phyloP scores from a whole-genome alignment of 257 asterid genomes.

The Paraleonurus japonicus region DNA sequence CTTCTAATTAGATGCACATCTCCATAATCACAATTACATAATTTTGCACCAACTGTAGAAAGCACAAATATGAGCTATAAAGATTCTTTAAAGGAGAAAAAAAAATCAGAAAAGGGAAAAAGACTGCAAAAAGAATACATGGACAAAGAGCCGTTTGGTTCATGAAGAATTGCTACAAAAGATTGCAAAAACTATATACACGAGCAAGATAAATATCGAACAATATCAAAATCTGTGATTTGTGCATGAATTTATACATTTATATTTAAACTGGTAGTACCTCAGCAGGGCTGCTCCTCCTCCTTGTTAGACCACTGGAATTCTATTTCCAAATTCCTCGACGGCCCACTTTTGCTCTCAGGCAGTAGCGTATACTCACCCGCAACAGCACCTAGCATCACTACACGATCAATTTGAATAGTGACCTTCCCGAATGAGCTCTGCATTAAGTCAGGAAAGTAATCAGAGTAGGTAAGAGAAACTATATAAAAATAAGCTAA shows the following conservation, averaged over 20 bases:
- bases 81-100: not conserved
- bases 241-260: constrained; percentile 18
- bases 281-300: constrained; percentile 20
- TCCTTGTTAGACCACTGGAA: constrained; percentile 85
- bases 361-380: constrained; percentile 93
- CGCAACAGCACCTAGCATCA: constrained; percentile 96
- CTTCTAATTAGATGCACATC: constrained; percentile 6
- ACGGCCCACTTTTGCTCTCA: constrained; percentile 90
- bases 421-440: constrained; percentile 98
- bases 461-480: constrained; percentile 14
- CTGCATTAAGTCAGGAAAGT: constrained; percentile 36
- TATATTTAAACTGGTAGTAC: constrained; percentile 15
- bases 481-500: not conserved
- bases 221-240: constrained; percentile 20
- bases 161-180: constrained; percentile 30
- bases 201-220: constrained; percentile 21
- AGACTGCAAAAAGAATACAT: constrained; percentile 45
- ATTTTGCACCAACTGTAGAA: constrained; percentile 1
- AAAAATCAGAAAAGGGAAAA: not conserved
- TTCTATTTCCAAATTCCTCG: constrained; percentile 90
- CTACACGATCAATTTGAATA: constrained; percentile 95
- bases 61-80: not conserved
- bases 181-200: constrained; percentile 44
- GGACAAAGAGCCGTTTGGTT: constrained; percentile 25
- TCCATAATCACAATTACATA: constrained; percentile 19